Evolutionary conservation across 306 rosid genomes (phyloP).

Genomic region (Notholithocarpus densiflorus): DNA sequence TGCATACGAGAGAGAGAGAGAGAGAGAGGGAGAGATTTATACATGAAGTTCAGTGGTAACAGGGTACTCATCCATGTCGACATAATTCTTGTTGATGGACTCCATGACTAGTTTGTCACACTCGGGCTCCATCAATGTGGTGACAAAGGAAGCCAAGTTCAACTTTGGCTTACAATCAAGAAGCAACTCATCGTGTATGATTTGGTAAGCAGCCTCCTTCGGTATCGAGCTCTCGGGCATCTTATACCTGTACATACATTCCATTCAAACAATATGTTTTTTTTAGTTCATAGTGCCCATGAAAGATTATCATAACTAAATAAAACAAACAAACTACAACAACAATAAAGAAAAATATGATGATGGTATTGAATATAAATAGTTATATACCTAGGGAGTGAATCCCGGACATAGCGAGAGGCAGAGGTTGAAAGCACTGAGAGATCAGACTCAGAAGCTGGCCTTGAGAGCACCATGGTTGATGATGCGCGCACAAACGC

Average conservation of each 20-base stretch:
- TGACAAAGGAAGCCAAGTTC: slow-evolving; percentile 79
- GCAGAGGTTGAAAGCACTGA: slow-evolving; percentile 38
- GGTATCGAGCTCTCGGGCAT: slow-evolving; percentile 61
- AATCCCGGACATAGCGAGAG: slow-evolving; percentile 40
- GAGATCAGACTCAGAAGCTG: slow-evolving; percentile 33
- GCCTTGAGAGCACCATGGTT: slow-evolving; percentile 31
- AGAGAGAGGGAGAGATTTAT: not conserved
- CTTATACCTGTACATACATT: slow-evolving; percentile 7
- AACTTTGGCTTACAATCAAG: slow-evolving; percentile 62
- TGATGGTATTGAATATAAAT: not conserved
- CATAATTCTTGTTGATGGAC: slow-evolving; percentile 77
- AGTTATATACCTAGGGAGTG: slow-evolving; percentile 19
- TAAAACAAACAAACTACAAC: too few species aligned
- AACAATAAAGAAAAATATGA: too few species aligned
- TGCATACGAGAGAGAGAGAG: not conserved
- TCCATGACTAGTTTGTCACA: slow-evolving; percentile 69
- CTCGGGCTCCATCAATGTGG: slow-evolving; percentile 80
- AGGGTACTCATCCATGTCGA: slow-evolving; percentile 75
- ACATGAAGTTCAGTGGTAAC: slow-evolving; percentile 74
- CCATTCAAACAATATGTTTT: too few species aligned
- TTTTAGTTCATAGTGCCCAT: too few species aligned
- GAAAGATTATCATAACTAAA: too few species aligned
- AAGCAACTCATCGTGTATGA: slow-evolving; percentile 59
- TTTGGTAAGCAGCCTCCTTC: slow-evolving; percentile 53
- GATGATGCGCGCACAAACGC: not conserved